These are phyloP conservation scores for Conticribra guillardii DNA, from an alignment of 108 stramenopile species.

Conservation along the genomic window DNA sequence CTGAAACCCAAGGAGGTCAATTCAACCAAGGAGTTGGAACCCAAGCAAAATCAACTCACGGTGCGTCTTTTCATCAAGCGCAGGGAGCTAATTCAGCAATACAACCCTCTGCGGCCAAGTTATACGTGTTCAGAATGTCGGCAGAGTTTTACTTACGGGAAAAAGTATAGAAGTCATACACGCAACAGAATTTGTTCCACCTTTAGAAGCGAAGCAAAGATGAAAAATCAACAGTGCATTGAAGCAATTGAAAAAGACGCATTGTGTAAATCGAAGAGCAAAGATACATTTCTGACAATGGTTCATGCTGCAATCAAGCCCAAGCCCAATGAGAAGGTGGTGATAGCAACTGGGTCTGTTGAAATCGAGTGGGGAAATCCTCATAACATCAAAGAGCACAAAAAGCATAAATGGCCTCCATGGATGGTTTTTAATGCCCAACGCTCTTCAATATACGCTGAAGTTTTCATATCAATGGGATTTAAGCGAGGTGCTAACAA, in stretches of 20 bases:
- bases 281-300: not conserved
- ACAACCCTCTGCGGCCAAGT: constrained; percentile 19
- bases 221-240: not conserved
- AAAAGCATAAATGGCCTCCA: constrained; percentile 43
- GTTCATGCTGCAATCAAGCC: not conserved
- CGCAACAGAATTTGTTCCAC: not conserved
- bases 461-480: constrained; percentile 36
- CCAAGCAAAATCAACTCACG: not conserved
- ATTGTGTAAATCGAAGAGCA: not conserved
- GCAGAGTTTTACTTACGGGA: not conserved
- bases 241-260: not conserved
- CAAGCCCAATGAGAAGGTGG: not conserved
- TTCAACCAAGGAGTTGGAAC: not conserved
- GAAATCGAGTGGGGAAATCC: constrained; percentile 9
- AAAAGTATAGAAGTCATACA: not conserved
- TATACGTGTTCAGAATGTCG: constrained; percentile 64
- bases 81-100: constrained; percentile 47
- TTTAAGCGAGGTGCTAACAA: constrained; percentile 49
- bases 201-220: not conserved
- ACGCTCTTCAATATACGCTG: constrained; percentile 44
- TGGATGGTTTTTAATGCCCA: constrained; percentile 50
- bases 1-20: not conserved
- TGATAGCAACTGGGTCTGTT: not conserved
- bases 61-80: constrained; percentile 19
- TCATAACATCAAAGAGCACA: constrained; percentile 34